Conservation (phyloP, 2,329 filamentous ascomycete species). For the Dactylellina sp. region DNA sequence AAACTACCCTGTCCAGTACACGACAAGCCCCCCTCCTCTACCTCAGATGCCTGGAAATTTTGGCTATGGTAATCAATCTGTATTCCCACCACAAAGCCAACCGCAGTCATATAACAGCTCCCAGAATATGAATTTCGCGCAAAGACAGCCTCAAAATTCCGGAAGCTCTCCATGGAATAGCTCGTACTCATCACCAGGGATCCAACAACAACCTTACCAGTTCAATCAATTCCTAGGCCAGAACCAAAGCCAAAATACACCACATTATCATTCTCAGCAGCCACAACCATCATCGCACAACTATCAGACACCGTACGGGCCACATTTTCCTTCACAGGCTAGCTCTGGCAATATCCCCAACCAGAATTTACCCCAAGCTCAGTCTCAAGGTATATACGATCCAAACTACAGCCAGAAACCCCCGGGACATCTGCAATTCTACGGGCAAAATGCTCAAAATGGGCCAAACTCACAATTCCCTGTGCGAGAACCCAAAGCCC, state of each 20-base stretch:
- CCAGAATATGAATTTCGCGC: slow-evolving; percentile 38
- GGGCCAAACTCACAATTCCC: slow-evolving; percentile 34
- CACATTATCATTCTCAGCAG: slow-evolving; percentile 32
- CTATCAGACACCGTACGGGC: slow-evolving; percentile 34
- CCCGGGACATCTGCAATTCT: slow-evolving; percentile 32
- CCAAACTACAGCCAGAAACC: slow-evolving; percentile 54
- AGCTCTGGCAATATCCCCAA: slow-evolving; percentile 30
- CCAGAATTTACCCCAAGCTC: slow-evolving; percentile 26
- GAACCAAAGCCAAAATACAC: slow-evolving; percentile 14
- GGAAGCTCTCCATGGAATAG: slow-evolving; percentile 36
- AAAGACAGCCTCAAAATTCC: slow-evolving; percentile 15
- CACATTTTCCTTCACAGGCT: slow-evolving; percentile 27
- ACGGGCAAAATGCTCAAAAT: slow-evolving; percentile 29
- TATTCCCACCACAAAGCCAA: slow-evolving; percentile 37
- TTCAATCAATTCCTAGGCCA: slow-evolving; percentile 47
- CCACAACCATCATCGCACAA: slow-evolving; percentile 36
- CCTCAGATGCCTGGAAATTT: slow-evolving; percentile 35
- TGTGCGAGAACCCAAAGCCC: slow-evolving; percentile 47
- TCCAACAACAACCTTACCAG: slow-evolving; percentile 35
- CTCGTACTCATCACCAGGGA: slow-evolving; percentile 18
- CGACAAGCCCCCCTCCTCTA: slow-evolving; percentile 40
- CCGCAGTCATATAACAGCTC: slow-evolving; percentile 29
- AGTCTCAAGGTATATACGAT: slow-evolving; percentile 29
- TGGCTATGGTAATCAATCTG: slow-evolving; percentile 42
- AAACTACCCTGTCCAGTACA: slow-evolving; percentile 27